Evolutionary conservation across 163 green algal species (phyloP), one percentile per base, ranked within the genome.

Genomic region (Coccomyxa subellipsoidea): DNA sequence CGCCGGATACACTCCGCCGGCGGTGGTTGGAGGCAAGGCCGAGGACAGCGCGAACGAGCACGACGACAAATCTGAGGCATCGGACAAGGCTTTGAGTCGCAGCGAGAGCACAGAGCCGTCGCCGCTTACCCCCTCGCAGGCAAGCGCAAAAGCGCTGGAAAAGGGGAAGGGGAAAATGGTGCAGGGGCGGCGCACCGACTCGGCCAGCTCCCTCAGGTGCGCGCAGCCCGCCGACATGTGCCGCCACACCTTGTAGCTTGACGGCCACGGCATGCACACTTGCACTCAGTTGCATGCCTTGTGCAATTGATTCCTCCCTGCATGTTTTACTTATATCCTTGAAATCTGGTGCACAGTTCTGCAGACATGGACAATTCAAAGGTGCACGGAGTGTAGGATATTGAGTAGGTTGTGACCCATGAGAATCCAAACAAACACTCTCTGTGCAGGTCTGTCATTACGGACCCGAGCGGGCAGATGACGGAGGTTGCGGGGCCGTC

Each of bases 121-220:
- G 12, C 12, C 12, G 47, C 12, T 12, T 12, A 66, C 18, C 47
- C 47, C 18, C 47, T 36, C 29, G 66, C 8, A 27, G 21, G 47
- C 47, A 12, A 18, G 23, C 23, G 47, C 47, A 12, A 59, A 59
- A 18, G 47, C 47, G 47, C 66, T 73, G 66, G 66, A 73, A 23
- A 73, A 73, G n/a, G 66, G 66, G 21, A 73, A 73, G 66, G 66
- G 66, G n/a, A 73, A 73, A 23, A 73, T 73, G 66, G n/a, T 73
- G 2, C 29, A 73, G 66, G 29, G 66, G 66, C 66, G 66, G 7
- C 66, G 66, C 66, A 73, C 66, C 6, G 66, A 73, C 66, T 73
- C 66, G 27, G 66, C 66, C 1, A 73, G 66, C 66, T 73, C 66
- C n/a, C 66, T 73, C 66, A 73, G 66, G 66, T 73, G n/a, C n/a